Percentiles rank a stretch among this genome's conserved stretches.
These are phyloP conservation scores for Boletus vinaceobasis DNA, from an alignment of 768 basidiomycete genomes.

Conservation along the genomic window DNA sequence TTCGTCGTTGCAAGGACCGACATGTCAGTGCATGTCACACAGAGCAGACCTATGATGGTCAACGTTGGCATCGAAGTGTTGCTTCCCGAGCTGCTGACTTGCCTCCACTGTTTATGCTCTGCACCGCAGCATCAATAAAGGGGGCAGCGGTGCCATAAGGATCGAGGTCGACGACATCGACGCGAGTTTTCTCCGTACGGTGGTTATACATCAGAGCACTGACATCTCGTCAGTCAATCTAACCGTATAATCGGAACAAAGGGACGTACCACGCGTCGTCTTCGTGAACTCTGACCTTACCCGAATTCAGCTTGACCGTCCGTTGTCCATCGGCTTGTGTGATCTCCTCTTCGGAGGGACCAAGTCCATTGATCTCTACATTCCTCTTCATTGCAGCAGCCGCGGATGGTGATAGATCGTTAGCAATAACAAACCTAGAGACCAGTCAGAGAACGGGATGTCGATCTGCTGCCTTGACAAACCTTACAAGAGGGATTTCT, in stretches of 20 bases:
- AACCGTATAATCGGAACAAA: not conserved
- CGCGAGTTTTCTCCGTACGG: conserved; percentile 64
- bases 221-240: not conserved
- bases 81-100: conserved; percentile 16
- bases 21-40: conserved; percentile 95
- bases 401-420: conserved; percentile 84
- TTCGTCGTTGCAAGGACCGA: conserved; percentile 91
- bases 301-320: conserved; percentile 23
- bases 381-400: conserved; percentile 85
- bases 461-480: conserved; percentile 20
- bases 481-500: conserved; percentile 92
- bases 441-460: conserved; percentile 26
- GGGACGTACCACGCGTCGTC: conserved; percentile 85
- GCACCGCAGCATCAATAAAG: conserved; percentile 93
- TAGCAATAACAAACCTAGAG: conserved; percentile 88
- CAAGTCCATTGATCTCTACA: conserved; percentile 75
- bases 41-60: conserved; percentile 61
- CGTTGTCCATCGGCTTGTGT: conserved; percentile 7
- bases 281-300: conserved; percentile 79
- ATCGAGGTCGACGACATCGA: conserved; percentile 96
- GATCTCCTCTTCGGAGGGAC: conserved; percentile 28
- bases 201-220: conserved; percentile 92
- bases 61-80: not conserved
- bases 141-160: conserved; percentile 97
- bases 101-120: conserved; percentile 87